phyloP scores from a whole-genome alignment of 129 eudicot genomes.

The Flaveria trinervia region DNA sequence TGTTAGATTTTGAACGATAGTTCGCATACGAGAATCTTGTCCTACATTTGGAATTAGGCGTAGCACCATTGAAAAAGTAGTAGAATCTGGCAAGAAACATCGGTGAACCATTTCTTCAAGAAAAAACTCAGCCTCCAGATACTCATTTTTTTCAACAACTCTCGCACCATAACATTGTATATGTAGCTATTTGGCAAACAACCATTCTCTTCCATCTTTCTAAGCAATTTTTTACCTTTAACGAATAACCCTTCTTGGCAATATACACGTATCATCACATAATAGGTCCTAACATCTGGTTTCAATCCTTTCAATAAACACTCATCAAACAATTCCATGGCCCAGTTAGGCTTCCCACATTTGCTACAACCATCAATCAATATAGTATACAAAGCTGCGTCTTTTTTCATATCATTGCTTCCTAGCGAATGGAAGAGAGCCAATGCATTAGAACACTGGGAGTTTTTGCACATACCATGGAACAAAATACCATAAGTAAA shows the following conservation, averaged over 20 bases:
- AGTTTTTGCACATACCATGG: constrained; percentile 19
- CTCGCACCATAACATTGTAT: constrained; percentile 15
- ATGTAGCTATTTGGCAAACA: constrained; percentile 23
- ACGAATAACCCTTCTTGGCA: constrained; percentile 15
- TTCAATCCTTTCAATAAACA: constrained; percentile 18
- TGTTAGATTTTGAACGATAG: constrained; percentile 19
- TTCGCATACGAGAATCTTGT: constrained; percentile 26
- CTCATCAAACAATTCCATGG: constrained; percentile 15
- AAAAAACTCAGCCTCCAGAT: constrained; percentile 14
- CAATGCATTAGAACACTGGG: constrained; percentile 17
- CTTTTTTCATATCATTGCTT: not conserved
- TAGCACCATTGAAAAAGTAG: constrained; percentile 29
- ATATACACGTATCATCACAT: constrained; percentile 20
- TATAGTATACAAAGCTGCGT: constrained; percentile 16
- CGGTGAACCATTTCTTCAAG: constrained; percentile 25
- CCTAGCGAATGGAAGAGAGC: constrained; percentile 13
- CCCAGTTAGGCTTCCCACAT: constrained; percentile 19
- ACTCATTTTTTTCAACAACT: constrained; percentile 2
- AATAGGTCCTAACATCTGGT: constrained; percentile 26
- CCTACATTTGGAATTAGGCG: not conserved
- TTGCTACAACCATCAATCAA: constrained; percentile 30
- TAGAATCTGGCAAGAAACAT: constrained; percentile 32
- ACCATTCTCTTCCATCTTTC: constrained; percentile 26
- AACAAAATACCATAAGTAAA: constrained; percentile 19
- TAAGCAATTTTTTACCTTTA: constrained; percentile 24